Base-by-base conservation (phyloP, 139 green algal genomes). In the Coelastrella sp. region DNA sequence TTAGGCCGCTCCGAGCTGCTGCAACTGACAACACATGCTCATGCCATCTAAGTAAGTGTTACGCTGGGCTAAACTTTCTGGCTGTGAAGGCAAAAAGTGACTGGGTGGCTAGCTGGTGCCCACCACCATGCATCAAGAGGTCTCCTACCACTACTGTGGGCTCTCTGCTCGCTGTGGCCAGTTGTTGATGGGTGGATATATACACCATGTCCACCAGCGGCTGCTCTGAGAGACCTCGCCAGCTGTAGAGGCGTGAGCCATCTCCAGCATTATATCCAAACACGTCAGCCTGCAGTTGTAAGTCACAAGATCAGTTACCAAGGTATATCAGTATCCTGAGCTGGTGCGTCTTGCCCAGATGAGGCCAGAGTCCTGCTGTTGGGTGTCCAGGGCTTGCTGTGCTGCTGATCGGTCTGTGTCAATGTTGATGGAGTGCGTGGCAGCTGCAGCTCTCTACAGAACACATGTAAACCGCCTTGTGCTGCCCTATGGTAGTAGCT, bases 171-270 rank as follows among this genome's bases (percentile, higher is more conserved):
- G 82, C 82, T 25, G 82, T 87, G 65, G 79, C 63, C 17, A 87
- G 82, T 15, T 79, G 82, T 63, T 87, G 82, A 27, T 86, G 82
- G 10, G 12, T 17, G 6, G 35, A 19, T 7, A 87, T 10, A 7
- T 78, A 78, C 19, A 73, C 82, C 63, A 78, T 63, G 63, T 68
- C 59, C 8, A 87, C 82, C 63, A 87, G 82, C 8, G 82, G 82
- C 82, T 87, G 82, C 65, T 78, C 61, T 22, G 82, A 19, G 11
- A 87, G 63, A 7, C 17, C 63, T 8, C 65, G 63, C 82, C 82
- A 87, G 82, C 82, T 87, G 65, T 78, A 61, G 14, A 87, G 82
- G 6, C 63, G 63, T 7, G 82, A 7, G 24, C 82, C 82, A 65
- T n/a, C 74, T 11, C 27, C 82, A 79, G 65, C 82, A 79, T 87